phyloP scores from a whole-genome alignment of 1,284 basidiomycete species.

The Cryptococcus amylolentus region DNA sequence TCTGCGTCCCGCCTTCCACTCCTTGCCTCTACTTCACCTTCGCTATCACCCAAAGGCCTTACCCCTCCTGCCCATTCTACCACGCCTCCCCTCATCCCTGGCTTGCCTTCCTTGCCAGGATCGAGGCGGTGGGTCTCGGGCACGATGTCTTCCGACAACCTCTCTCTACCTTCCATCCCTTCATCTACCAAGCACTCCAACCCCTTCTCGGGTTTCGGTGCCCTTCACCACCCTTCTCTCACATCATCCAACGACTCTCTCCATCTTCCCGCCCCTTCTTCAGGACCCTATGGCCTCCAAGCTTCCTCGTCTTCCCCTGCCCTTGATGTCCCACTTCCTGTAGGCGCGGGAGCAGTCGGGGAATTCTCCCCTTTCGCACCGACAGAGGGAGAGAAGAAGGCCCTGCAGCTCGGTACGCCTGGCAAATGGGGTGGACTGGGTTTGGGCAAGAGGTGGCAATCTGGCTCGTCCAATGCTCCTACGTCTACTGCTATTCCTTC shows the following conservation, averaged over 20 bases:
- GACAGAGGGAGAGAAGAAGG: slow-evolving; percentile 44
- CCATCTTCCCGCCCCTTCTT: slow-evolving; percentile 4
- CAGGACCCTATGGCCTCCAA: neutral
- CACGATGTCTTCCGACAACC: slow-evolving; percentile 31
- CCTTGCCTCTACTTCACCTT: neutral
- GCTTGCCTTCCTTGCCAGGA: slow-evolving; percentile 17
- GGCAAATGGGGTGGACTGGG: neutral
- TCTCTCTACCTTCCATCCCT: slow-evolving; percentile 16
- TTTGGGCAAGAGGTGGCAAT: neutral
- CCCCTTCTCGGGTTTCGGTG: slow-evolving; percentile 5
- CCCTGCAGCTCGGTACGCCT: slow-evolving; percentile 16
- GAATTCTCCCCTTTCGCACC: slow-evolving; percentile 44
- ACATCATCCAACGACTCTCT: slow-evolving; percentile 43
- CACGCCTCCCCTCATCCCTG: slow-evolving; percentile 13
- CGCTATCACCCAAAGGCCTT: neutral
- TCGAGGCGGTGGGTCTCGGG: slow-evolving; percentile 43
- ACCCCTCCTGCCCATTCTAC: neutral
- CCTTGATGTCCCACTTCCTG: too few species aligned
- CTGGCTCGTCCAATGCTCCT: too few species aligned
- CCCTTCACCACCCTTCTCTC: slow-evolving; percentile 21
- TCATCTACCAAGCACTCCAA: neutral
- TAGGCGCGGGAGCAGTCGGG: slow-evolving; percentile 5
- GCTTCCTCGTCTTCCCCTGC: too few species aligned
- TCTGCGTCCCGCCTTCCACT: neutral
- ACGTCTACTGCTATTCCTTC: too few species aligned